Evolutionary conservation across 2,329 filamentous ascomycete genomes (phyloP).

Genomic region (Eurotiales sp.): DNA sequence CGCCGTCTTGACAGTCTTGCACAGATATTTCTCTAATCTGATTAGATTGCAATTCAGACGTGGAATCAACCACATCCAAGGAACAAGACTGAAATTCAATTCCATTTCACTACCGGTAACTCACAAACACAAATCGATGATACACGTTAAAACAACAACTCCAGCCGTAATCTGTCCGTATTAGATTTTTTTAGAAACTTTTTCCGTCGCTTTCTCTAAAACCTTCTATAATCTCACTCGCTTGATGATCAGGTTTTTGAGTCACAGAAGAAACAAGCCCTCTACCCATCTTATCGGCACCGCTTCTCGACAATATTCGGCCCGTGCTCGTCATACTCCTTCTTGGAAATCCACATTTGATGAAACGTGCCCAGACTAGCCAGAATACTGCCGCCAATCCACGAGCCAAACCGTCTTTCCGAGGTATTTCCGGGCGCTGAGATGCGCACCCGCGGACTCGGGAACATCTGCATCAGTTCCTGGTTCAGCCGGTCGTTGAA

Average conservation of each 20-base stretch:
- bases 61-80: too few relatives aligned
- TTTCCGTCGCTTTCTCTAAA: not conserved
- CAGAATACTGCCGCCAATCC: slow-evolving; percentile 95
- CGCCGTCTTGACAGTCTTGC: too few relatives aligned
- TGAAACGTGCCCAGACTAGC: slow-evolving; percentile 96
- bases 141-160: slow-evolving; percentile 5
- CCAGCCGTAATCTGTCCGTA: slow-evolving; percentile 5
- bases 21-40: too few relatives aligned
- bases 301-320: slow-evolving; percentile 88
- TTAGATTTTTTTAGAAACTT: not conserved
- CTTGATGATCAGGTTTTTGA: not conserved
- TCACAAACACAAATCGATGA: not conserved
- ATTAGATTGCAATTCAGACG: too few relatives aligned
- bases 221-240: not conserved
- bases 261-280: too few relatives aligned
- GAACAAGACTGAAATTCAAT: too few relatives aligned
- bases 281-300: slow-evolving; percentile 90
- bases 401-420: slow-evolving; percentile 87
- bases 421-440: slow-evolving; percentile 80
- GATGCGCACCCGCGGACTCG: slow-evolving; percentile 80
- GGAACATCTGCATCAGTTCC: slow-evolving; percentile 77
- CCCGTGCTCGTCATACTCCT: slow-evolving; percentile 97
- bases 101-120: not conserved
- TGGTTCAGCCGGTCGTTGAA: slow-evolving; percentile 87
- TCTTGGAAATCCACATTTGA: slow-evolving; percentile 98